Base-by-base conservation (phyloP, 2,329 filamentous ascomycete species). In the Epichloe baconii region DNA sequence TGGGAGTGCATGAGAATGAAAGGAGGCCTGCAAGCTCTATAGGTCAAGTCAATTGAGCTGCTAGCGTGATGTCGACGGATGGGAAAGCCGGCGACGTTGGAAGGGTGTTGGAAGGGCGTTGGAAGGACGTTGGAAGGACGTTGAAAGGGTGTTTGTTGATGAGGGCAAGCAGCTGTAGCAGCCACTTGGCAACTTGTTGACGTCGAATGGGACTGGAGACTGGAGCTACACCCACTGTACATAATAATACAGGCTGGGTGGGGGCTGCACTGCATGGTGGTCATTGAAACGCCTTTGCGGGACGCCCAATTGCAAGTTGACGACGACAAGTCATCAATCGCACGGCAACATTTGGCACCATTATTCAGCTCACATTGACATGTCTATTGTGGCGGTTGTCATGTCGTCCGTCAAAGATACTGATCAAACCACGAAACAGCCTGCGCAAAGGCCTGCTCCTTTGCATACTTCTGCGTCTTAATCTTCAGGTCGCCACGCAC, bases 381-480 rank as follows among this genome's bases (percentile, higher is more conserved):
- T 31, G 8, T 31, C 26, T 10, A 4, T 31, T 31, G 26, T 31
- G 26, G 8, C 10, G 26, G 3, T 4, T 10, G 26, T 11, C 0
- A 31, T 11, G 26, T 10, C 26, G 26, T 31, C 26, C 26, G 26
- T 31, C 26, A 31, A 31, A 53, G 26, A 41, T 51, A 43, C 12
- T 82, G 72, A 50, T 85, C 77, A 61, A 91, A 89, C 85, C 85
- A 93, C 52, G 73, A 67, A 49, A 88, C 75, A 26, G 86, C 85
- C 73, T 91, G 86, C 57, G 76, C 68, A 64, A 90, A 90, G 0
- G 87, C 86, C 63, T 82, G 76, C 69, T 91, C 85, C 74, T 90
- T 90, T 35, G 82, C 85, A 63, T 80, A 90, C 66, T 76, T 80
- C 61, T 78, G 68, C 51, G 61, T 57, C 19, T 69, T 68, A 52